Evolutionary conservation across 345 rosid genomes (phyloP), one percentile per base, ranked within the genome.

Genomic region (Bruguiera parviflora): DNA sequence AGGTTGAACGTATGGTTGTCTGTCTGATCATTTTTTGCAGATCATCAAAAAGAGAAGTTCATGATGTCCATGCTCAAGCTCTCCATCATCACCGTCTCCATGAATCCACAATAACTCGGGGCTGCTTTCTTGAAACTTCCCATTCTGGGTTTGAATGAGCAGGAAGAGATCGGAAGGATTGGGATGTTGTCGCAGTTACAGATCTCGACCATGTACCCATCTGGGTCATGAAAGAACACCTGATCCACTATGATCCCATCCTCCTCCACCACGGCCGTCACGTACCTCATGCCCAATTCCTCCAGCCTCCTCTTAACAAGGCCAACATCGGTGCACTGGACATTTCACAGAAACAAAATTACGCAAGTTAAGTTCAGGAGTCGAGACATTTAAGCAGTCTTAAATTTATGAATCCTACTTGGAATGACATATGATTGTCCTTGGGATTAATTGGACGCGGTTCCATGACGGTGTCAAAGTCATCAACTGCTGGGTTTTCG

Each of bases 211-310:
- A 85, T 85, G 80, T 85, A 85, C 10, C 89, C 89, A 74, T 85
- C 89, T 13, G 89, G 89, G 73, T 85, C 89, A 37, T 86, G 87
- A 69, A 86, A 86, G 71, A 86, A 86, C 56, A 86, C 81, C 39
- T 86, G 89, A 65, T 86, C 86, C 58, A 83, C 87, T 24, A 27
- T 78, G 52, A 55, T 72, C 35, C 87, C 87, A 8, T 77, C 84
- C 0, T 83, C 87, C 67, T 83, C 86, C n/a, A 83, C 87, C 61
- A 78, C 72, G 0, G 83, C 83, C 2, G 86, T 83, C 56, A 68
- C 84, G 65, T 85, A 79, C 53, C 78, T 75, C 79, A 83, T 83
- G 27, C 84, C 89, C 73, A 81, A 63, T 7, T 75, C 82, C 73
- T 85, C 29, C 47, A 85, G 79, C 66, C 84, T 81, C 75, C 82